Evolutionary conservation across 2,329 filamentous ascomycete species (phyloP).

Genomic region (Alternaria ethzedia): DNA sequence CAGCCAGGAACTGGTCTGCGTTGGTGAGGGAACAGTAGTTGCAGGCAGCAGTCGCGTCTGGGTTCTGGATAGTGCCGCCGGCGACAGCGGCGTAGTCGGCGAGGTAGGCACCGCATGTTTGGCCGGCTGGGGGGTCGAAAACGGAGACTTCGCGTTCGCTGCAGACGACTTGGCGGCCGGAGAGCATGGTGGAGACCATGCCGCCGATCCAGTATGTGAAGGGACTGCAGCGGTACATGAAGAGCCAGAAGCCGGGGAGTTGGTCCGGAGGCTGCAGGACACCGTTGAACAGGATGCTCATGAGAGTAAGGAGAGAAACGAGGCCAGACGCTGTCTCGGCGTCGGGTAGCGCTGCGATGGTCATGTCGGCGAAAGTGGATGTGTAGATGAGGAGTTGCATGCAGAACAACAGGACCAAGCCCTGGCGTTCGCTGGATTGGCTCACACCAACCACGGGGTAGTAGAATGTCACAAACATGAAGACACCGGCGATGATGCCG

Average conservation of each 20-base stretch:
- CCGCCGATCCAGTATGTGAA: constrained; percentile 67
- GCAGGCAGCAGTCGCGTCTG: constrained; percentile 54
- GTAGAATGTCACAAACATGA: constrained; percentile 72
- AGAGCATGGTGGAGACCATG: constrained; percentile 52
- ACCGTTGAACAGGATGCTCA: constrained; percentile 54
- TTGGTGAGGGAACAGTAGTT: constrained; percentile 55
- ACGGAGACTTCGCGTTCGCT: constrained; percentile 49
- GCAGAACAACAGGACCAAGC: constrained; percentile 68
- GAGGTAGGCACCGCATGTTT: constrained; percentile 56
- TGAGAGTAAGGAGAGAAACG: constrained; percentile 64
- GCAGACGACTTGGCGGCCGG: constrained; percentile 57
- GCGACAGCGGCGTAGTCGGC: constrained; percentile 44
- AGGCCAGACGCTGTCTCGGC: constrained; percentile 72
- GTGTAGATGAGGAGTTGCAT: constrained; percentile 74
- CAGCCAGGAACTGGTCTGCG: constrained; percentile 57
- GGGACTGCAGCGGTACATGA: constrained; percentile 74
- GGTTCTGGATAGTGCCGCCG: constrained; percentile 54
- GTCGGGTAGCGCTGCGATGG: constrained; percentile 72
- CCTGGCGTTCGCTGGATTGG: constrained; percentile 56
- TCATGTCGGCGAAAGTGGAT: constrained; percentile 75
- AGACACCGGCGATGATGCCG: constrained; percentile 65
- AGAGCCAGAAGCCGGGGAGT: constrained; percentile 76
- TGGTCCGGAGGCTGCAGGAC: constrained; percentile 65
- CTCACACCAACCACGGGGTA: constrained; percentile 57
- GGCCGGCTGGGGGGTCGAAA: constrained; percentile 50